Base-by-base conservation (phyloP, 73 alveolate genomes). In the Stentor roeselii region DNA sequence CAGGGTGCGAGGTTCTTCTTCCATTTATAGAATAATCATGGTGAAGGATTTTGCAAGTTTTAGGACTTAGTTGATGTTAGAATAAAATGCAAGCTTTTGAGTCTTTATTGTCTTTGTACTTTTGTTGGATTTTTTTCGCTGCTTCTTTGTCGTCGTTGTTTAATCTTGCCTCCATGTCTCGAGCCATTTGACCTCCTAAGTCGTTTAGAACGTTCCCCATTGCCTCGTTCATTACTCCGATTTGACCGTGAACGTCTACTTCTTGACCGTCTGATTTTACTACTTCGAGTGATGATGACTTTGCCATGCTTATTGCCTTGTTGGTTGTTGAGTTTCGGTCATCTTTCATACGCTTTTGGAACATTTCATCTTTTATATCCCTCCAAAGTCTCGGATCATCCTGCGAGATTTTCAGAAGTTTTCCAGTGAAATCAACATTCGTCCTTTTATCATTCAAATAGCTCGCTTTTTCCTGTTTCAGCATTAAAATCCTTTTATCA, bases 361-460 rank as follows among this genome's bases (percentile, higher is more conserved):
- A 67, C n/a, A 67, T 32, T 34, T 67, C 80, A 21, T 67, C 41
- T 67, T 67, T 67, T 1, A 67, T 32, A 27, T 67, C 80, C 34
- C 80, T n/a, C 42, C 80, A 67, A 21, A 67, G 41, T 21, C 34
- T 67, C 37, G 80, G 80, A 67, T 67, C 37, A 27, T 21, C 80
- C 34, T 67, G 80, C 0, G 80, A 21, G 14, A 67, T 67, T 67
- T 67, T 32, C 11, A 21, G 37, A 27, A 67, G 34, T 67, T 67
- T 67, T 34, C 80, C 80, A 0, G 80, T 67, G 2, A 67, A 67
- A 67, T 67, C 80, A 32, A 67, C 34, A 67, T 67, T 67, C 37
- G 80, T 40, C 37, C 80, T 21, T 2, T 67, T 67, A 67, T 67
- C 80, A 21, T 32, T 67, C 34, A 67, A 34, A 67, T 67, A 67